phyloP scores from a whole-genome alignment of 176 grass and related monocot genomes.

The Miscanthus lutarioriparius region DNA sequence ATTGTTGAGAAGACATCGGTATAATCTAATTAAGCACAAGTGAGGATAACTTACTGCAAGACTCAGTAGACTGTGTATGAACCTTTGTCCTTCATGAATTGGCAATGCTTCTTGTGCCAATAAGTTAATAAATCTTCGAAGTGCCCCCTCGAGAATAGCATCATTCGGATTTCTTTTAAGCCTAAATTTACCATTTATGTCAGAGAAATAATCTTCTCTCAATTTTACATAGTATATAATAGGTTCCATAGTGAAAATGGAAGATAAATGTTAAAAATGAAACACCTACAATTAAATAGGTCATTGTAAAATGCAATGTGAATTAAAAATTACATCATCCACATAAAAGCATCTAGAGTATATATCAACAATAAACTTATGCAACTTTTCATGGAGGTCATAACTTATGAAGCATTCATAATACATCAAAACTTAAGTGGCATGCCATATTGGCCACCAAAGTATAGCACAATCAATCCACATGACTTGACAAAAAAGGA shows the following conservation, averaged over 20 bases:
- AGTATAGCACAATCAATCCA: neutral
- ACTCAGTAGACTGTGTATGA: constrained; percentile 32
- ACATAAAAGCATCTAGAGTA: neutral
- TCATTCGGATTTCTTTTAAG: constrained; percentile 26
- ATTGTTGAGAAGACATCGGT: neutral
- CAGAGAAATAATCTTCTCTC: neutral
- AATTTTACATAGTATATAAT: neutral
- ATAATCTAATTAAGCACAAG: neutral
- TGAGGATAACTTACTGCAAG: constrained; percentile 44
- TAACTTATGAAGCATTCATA: too few relatives aligned
- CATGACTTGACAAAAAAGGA: neutral
- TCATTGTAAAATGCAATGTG: neutral
- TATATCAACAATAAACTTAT: neutral
- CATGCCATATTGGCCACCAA: neutral
- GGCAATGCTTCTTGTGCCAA: constrained; percentile 35
- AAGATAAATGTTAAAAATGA: neutral
- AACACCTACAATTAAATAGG: neutral
- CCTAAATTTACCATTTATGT: constrained; percentile 30
- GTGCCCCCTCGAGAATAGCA: constrained; percentile 36
- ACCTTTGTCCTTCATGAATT: neutral
- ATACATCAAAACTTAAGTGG: neutral
- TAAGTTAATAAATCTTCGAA: constrained; percentile 46
- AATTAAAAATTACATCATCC: neutral
- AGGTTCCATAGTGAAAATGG: neutral
- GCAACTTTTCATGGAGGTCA: neutral